Base-by-base conservation (phyloP, 2,329 filamentous ascomycete genomes). In the Paecilomyces niveus region DNA sequence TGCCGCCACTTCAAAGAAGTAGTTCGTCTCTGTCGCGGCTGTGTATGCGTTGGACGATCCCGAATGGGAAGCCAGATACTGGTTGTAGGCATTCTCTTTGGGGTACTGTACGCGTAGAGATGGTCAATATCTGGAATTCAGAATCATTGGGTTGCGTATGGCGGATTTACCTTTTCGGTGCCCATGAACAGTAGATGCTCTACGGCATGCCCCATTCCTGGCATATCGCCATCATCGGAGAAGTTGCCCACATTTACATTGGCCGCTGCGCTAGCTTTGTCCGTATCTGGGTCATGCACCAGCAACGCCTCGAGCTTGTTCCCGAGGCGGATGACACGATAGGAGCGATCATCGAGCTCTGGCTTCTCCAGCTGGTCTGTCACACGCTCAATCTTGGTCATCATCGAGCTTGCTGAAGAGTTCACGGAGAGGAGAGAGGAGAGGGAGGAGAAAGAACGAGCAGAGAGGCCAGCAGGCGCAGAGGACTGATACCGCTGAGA, bases 111-210 rank as follows among this genome's bases (percentile, higher is more conserved):
- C 15, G 49, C 22, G 21, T 13, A 52, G 50, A 29, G 13, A 15
- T 24, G 10, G 22, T 52, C 15, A 52, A 24, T 52, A n/a, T 13
- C 3, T 52, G 21, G 21, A 11, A 9, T 11, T 6, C 10, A 11
- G 15, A 45, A n/a, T n/a, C 15, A 45, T 18, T 18, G n/a, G 2
- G 15, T 1, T n/a, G n/a, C 15, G 35, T n/a, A 8, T 4, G 29
- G 51, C n/a, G 39, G 24, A 63, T 73, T 63, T 73, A 87, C 86
- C 81, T 97, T 99, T 75, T 96, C 89, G 7, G 94, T 99, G 54
- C 94, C 94, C 94, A 99, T 97, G 79, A 99, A 99, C 24, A 99
- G 80, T 63, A 97, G 79, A 82, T 97, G 93, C 80, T 97, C 93
- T 57, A 97, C 91, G 6, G 92, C 92, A 78, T 97, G 94, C 56